phyloP scores from a whole-genome alignment of 2,329 filamentous ascomycete species.

The Penicillium decumbens region DNA sequence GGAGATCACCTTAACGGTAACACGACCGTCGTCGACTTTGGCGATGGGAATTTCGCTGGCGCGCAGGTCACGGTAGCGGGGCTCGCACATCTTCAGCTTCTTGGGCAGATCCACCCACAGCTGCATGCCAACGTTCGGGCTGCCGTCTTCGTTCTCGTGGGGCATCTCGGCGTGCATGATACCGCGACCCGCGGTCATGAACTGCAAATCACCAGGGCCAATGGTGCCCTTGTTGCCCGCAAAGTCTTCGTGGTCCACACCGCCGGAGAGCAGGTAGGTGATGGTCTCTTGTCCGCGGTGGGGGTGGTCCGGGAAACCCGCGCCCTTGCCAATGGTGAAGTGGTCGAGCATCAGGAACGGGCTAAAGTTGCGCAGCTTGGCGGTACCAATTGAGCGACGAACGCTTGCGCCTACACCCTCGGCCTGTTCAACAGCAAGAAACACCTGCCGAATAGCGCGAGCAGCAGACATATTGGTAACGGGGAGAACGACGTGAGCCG shows the following conservation, averaged over 20 bases:
- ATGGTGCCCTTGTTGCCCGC: slow-evolving; percentile 81
- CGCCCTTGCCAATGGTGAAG: slow-evolving; percentile 72
- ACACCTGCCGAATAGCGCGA: slow-evolving; percentile 74
- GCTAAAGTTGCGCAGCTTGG: slow-evolving; percentile 75
- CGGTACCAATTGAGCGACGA: slow-evolving; percentile 79
- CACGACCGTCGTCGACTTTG: slow-evolving; percentile 66
- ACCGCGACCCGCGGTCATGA: slow-evolving; percentile 91
- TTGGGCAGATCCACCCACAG: slow-evolving; percentile 90
- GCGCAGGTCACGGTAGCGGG: slow-evolving; percentile 80
- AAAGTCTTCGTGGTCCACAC: slow-evolving; percentile 88
- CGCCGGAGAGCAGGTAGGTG: slow-evolving; percentile 82
- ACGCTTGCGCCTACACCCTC: slow-evolving; percentile 87
- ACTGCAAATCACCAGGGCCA: slow-evolving; percentile 82
- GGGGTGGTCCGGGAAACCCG: slow-evolving; percentile 85
- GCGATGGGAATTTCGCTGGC: slow-evolving; percentile 73
- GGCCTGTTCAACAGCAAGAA: slow-evolving; percentile 77
- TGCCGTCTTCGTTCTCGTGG: slow-evolving; percentile 67
- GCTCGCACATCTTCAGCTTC: slow-evolving; percentile 80
- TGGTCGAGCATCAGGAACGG: slow-evolving; percentile 97
- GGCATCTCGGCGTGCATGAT: slow-evolving; percentile 98
- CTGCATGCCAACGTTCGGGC: slow-evolving; percentile 79
- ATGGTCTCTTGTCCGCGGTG: slow-evolving; percentile 83
- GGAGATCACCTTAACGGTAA: slow-evolving; percentile 83
- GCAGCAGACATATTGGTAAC: slow-evolving; percentile 59
- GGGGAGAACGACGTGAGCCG: slow-evolving; percentile 24